A percentile compares a stretch with the other conserved stretches of the same genome.
Conservation (phyloP, 805 yeast species). For the Osmozyma mogii region DNA sequence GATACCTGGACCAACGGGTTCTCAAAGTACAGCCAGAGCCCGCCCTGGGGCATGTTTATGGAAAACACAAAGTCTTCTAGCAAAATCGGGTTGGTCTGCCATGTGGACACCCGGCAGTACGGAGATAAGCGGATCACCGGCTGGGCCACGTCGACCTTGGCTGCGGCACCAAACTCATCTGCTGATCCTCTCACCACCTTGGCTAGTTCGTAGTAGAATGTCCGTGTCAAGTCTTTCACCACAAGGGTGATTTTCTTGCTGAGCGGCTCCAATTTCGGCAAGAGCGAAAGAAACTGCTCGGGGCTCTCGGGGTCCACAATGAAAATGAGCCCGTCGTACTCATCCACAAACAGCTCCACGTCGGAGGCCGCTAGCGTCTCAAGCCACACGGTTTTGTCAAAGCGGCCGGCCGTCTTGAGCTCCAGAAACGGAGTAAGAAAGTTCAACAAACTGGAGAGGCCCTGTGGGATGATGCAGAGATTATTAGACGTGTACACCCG, state of each 20-base stretch:
- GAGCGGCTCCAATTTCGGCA: constrained; percentile 15
- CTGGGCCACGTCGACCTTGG: constrained; percentile 4
- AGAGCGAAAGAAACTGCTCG: too few species aligned
- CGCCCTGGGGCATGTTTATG: constrained; percentile 29
- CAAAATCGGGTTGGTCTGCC: constrained; percentile 39
- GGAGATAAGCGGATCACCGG: constrained; percentile 22
- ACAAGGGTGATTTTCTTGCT: constrained; percentile 16
- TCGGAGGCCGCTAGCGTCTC: constrained; percentile 6
- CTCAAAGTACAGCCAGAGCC: constrained; percentile 35
- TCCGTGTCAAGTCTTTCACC: constrained; percentile 28
- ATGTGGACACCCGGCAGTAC: constrained; percentile 35
- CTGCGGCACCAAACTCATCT: constrained; percentile 5
- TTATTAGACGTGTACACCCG: constrained; percentile 18
- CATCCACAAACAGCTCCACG: neutral
- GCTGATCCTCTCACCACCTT: constrained; percentile 9
- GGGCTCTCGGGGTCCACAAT: neutral
- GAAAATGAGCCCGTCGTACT: neutral
- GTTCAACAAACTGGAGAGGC: constrained; percentile 43
- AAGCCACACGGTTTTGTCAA: constrained; percentile 16
- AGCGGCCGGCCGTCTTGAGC: constrained; percentile 43
- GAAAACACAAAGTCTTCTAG: constrained; percentile 31
- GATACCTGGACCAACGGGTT: constrained; percentile 41
- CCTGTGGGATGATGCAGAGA: constrained; percentile 34
- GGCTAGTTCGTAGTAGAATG: constrained; percentile 24
- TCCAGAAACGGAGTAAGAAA: constrained; percentile 47